Percentiles rank a stretch among this genome's conserved stretches.
Evolutionary conservation across 2,329 filamentous ascomycete genomes (phyloP).

Genomic region (Venturia effusa): DNA sequence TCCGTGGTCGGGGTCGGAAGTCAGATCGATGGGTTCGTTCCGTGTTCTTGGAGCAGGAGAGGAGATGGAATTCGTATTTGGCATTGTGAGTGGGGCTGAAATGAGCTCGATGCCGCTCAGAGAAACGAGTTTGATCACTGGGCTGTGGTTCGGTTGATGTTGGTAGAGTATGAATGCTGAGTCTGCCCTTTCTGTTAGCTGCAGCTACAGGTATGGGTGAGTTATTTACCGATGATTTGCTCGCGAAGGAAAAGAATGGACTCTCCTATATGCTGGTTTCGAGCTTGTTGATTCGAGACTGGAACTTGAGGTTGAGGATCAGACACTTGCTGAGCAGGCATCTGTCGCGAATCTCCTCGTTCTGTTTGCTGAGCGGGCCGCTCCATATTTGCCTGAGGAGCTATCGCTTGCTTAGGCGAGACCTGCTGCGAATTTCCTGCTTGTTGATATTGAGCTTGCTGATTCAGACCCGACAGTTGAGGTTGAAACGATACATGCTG

Average conservation of each 20-base stretch:
- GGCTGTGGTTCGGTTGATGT: neutral
- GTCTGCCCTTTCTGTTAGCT: neutral
- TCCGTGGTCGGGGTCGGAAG: neutral
- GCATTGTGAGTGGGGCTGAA: neutral
- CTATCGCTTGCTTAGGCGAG: neutral
- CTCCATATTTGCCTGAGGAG: neutral
- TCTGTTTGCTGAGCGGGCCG: neutral
- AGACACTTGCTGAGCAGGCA: neutral
- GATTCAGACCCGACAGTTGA: no score
- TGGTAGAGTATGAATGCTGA: neutral
- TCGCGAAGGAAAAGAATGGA: neutral
- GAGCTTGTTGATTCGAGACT: neutral
- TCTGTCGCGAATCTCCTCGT: neutral
- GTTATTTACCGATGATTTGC: neutral
- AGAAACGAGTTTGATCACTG: neutral
- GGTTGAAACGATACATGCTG: neutral
- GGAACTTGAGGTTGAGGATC: neutral
- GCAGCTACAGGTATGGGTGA: no score
- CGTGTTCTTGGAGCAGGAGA: neutral
- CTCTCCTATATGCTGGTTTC: neutral
- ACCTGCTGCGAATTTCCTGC: neutral
- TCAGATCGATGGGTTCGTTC: neutral
- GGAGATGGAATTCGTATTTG: neutral
- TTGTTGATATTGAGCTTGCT: neutral
- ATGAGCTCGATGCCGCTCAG: neutral